These are phyloP conservation scores for Aspergillus brunneoviolaceus DNA, from an alignment of 2,329 filamentous ascomycete species.

Conservation along the genomic window DNA sequence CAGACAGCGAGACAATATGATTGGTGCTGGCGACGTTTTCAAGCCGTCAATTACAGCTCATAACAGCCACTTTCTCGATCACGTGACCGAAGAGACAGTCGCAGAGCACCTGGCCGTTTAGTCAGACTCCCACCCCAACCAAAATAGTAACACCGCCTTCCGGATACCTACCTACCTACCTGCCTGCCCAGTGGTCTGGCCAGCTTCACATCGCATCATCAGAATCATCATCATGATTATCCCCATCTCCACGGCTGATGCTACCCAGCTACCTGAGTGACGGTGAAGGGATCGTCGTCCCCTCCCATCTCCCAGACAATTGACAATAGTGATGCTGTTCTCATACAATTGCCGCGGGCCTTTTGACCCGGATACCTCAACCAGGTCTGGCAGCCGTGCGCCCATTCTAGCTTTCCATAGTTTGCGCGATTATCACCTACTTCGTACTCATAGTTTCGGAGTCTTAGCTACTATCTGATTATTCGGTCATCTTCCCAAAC, in stretches of 20 bases:
- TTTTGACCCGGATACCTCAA: background rate
- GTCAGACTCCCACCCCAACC: background rate
- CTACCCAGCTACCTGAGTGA: background rate
- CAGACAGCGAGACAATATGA: background rate
- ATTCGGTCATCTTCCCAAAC: background rate
- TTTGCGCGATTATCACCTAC: background rate
- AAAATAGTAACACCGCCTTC: background rate
- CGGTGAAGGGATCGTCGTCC: background rate
- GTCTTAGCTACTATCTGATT: background rate
- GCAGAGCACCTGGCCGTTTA: background rate
- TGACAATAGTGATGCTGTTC: background rate
- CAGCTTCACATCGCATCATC: background rate
- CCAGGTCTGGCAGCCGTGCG: background rate
- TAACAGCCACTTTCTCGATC: background rate
- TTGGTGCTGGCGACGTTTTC: background rate
- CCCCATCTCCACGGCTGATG: background rate
- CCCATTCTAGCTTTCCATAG: background rate
- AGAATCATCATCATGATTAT: background rate
- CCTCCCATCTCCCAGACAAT: background rate
- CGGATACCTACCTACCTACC: background rate
- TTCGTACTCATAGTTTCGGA: background rate
- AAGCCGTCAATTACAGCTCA: background rate
- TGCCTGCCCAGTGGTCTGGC: background rate
- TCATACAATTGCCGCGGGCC: background rate
- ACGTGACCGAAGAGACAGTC: background rate